Base-by-base conservation (phyloP, 106 monocot species). In the Dendrobium catenatum region DNA sequence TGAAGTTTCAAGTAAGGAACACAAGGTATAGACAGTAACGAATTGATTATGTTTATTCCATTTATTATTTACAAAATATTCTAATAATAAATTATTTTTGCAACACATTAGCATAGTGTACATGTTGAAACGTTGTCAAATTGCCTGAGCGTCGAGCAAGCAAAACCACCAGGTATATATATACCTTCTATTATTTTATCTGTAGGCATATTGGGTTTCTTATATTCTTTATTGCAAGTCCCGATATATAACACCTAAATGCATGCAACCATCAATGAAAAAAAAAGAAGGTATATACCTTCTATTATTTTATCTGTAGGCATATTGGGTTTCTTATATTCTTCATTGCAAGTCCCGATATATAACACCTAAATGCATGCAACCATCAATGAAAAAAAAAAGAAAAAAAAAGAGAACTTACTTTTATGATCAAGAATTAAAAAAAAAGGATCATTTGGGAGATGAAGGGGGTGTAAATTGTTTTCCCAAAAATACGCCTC, bases 101-200 rank as follows among this genome's bases (percentile, higher is more conserved):
- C 31, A 77, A 77, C 66, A 6, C 4, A 74, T 74, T 44, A 76
- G 24, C 49, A 80, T 83, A 51, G 37, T 75, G 68, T 79, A 20
- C 55, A 51, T 11, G 42, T 18, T 59, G 75, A 85, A 24, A 77
- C 49, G 54, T 75, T 77, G 22, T 22, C 80, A 46, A 73, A 44
- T 44, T 42, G 17, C 66, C 4, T 5, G 33, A 68, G 75, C 22
- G 44, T 54, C 78, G 78, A 85, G n/a, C 74, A 61, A 55, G 55
- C 4, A 42, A 82, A 85, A 31, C 47, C 81, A 81, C 58, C 88
- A 84, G 88, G 88, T 88, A 43, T 55, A 29, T 88, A 43, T 55
- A 29, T 29, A 46, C 44, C 10, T 22, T 16, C 0, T 78, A 5
- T 61, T 24, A 18, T 79, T 78, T 85, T 85, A 19, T 13, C 77